These are phyloP conservation scores for Penicillium coffeae DNA, from an alignment of 495 filamentous ascomycete genomes.

Conservation along the genomic window DNA sequence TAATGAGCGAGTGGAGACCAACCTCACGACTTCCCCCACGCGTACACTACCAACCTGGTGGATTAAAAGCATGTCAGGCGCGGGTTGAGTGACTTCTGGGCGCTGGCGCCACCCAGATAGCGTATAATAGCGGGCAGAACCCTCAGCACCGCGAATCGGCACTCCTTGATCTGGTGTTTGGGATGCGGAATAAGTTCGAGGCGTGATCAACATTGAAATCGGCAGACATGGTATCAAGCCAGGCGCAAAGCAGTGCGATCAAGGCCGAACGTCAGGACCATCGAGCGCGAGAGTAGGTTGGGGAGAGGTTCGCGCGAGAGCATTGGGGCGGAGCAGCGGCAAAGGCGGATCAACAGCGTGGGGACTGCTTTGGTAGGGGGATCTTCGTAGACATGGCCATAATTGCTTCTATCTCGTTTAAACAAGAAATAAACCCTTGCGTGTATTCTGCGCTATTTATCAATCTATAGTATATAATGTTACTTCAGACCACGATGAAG, in stretches of 20 bases:
- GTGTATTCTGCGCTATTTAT: too few species aligned
- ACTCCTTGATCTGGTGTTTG: constrained; percentile 38
- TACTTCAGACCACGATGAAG: too few species aligned
- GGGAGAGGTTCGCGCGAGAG: not conserved
- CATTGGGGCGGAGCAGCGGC: not conserved
- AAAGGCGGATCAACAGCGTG: not conserved
- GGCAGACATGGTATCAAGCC: not conserved
- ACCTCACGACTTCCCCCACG: constrained; percentile 85
- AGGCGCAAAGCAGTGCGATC: not conserved
- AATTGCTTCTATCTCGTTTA: too few species aligned
- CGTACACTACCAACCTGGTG: constrained; percentile 86
- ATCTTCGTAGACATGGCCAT: too few species aligned
- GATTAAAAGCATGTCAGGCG: constrained; percentile 72
- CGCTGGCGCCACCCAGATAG: constrained; percentile 40
- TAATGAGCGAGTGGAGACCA: not conserved
- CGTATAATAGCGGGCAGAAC: constrained; percentile 26
- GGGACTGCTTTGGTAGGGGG: not conserved
- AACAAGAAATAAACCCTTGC: too few species aligned
- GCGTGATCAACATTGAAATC: constrained; percentile 46
- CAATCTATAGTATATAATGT: too few species aligned
- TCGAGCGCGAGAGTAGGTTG: not conserved
- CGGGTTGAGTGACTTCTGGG: constrained; percentile 13
- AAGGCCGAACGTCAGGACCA: not conserved
- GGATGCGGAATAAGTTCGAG: constrained; percentile 46
- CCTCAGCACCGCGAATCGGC: constrained; percentile 11